phyloP scores from a whole-genome alignment of 169 alveolate species.

The Eimeria sp. region DNA sequence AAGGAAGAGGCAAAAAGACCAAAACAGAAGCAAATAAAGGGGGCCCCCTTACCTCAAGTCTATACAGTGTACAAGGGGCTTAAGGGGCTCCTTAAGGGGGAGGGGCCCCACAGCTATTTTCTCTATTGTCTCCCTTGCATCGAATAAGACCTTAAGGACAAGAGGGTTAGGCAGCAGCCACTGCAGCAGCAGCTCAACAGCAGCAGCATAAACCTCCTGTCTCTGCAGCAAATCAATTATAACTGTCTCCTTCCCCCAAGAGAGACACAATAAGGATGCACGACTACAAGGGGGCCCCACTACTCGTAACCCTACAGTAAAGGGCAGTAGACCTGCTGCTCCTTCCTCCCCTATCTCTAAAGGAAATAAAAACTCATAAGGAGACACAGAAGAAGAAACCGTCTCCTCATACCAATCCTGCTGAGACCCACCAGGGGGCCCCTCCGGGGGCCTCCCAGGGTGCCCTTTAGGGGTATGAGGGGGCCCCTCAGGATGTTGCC shows the following conservation, averaged over 20 bases:
- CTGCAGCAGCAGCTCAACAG: conserved; percentile 29
- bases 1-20: too few species aligned
- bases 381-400: neutral
- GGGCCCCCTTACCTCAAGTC: neutral
- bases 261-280: neutral
- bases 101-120: neutral
- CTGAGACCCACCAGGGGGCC: neutral
- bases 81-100: neutral
- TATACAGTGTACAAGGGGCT: neutral
- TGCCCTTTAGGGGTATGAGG: neutral
- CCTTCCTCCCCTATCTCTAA: conserved; percentile 1
- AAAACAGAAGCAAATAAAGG: too few species aligned
- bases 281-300: neutral
- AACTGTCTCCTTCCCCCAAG: neutral
- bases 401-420: neutral
- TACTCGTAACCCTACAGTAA: conserved; percentile 5
- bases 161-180: conserved; percentile 30
- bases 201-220: conserved; percentile 7
- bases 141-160: neutral
- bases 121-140: neutral
- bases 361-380: neutral
- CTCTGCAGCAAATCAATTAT: neutral
- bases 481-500: neutral
- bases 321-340: neutral
- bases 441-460: neutral